Percentiles rank a stretch among this genome's conserved stretches.
Conservation (phyloP, 163 green algal genomes). For the Chlamydomonas reinhardtii region DNA sequence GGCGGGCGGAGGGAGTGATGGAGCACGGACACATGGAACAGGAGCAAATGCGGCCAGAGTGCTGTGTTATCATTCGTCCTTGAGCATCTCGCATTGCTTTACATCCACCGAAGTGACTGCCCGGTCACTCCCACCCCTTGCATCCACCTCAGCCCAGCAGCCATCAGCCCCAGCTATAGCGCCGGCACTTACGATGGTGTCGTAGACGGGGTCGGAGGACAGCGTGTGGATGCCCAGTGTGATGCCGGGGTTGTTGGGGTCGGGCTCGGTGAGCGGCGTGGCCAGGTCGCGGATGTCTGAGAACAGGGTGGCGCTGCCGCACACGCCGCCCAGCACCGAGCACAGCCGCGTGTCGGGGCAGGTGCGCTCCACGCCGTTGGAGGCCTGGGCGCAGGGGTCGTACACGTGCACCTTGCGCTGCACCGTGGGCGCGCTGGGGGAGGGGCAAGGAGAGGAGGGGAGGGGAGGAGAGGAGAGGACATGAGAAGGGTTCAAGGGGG, state of each 20-base stretch:
- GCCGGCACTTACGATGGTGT: not conserved
- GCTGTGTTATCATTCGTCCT: no score
- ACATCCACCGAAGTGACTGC: no score
- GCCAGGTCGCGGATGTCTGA: conserved; percentile 18
- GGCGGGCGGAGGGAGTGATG: not conserved
- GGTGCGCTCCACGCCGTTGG: conserved; percentile 42
- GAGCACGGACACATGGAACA: no score
- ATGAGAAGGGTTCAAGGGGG: not conserved
- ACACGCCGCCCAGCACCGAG: conserved; percentile 47
- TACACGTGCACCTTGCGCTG: conserved; percentile 33
- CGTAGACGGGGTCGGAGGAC: not conserved
- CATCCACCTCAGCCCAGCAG: no score
- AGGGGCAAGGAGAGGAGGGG: not conserved
- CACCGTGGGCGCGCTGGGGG: not conserved
- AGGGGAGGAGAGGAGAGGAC: not conserved
- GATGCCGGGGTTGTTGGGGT: not conserved
- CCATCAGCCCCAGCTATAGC: no score
- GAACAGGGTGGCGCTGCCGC: conserved; percentile 2
- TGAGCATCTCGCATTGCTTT: no score
- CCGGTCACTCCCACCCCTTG: no score
- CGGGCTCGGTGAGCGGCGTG: not conserved
- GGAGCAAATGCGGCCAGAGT: no score
- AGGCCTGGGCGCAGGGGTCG: conserved; percentile 45
- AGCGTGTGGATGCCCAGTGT: not conserved
- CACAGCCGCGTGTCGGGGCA: conserved; percentile 38